Conservation (phyloP, 139 green algal species). For the Desmodesmus armatus region DNA sequence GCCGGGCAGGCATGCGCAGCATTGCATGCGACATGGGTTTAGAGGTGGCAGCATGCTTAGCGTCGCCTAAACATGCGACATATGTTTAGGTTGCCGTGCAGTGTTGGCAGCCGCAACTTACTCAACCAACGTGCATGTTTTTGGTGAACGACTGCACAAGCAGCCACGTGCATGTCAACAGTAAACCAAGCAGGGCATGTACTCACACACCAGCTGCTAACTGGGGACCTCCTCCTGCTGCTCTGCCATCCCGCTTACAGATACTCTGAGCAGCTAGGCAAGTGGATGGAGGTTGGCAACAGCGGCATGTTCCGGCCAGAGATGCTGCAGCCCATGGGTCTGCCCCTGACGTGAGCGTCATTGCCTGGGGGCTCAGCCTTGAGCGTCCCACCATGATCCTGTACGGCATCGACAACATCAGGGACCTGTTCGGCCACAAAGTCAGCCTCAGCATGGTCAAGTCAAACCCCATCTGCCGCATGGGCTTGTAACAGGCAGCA, state of each 20-base stretch:
- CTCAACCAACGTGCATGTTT: neutral
- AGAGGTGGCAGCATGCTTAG: too few relatives aligned
- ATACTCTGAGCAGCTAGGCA: conserved; percentile 94
- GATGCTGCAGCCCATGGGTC: conserved; percentile 99
- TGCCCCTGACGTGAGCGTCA: conserved; percentile 98
- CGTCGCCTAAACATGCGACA: too few relatives aligned
- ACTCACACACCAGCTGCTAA: neutral
- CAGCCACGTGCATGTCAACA: neutral
- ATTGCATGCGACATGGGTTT: too few relatives aligned
- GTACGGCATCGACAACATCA: conserved; percentile 99
- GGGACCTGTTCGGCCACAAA: conserved; percentile 98
- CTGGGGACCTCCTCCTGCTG: neutral
- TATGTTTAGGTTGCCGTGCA: too few relatives aligned
- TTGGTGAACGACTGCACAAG: neutral
- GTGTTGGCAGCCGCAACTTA: neutral
- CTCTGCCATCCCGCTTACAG: conserved; percentile 47
- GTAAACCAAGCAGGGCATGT: neutral
- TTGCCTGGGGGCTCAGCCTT: conserved; percentile 97
- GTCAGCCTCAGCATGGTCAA: conserved; percentile 92
- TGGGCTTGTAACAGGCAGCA: conserved; percentile 86
- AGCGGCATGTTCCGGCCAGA: conserved; percentile 96
- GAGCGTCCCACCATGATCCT: conserved; percentile 98
- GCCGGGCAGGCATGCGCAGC: too few relatives aligned
- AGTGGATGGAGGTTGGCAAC: conserved; percentile 99
- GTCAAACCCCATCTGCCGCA: conserved; percentile 94